Percentiles rank a stretch among this genome's conserved stretches.
Evolutionary conservation across 768 basidiomycete genomes (phyloP).

Genomic region (Podaxis rugospora): DNA sequence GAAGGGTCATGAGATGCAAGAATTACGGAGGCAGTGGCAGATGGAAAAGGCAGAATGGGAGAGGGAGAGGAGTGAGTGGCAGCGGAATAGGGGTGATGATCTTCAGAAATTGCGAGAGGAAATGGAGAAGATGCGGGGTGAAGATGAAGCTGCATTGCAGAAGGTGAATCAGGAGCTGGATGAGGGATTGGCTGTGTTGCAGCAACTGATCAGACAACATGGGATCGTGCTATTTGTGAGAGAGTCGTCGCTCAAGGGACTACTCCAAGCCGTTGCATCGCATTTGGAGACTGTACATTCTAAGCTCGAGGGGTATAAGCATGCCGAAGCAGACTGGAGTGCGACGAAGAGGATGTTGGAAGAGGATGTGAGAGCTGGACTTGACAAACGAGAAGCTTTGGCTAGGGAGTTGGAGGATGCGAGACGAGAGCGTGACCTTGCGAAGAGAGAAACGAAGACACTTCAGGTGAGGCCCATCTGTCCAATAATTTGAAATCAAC

Average conservation of each 20-base stretch:
- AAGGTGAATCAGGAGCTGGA: constrained; percentile 46
- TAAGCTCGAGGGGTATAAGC: constrained; percentile 37
- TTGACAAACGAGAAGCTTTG: constrained; percentile 44
- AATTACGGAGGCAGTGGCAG: constrained; percentile 35
- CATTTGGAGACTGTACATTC: constrained; percentile 48
- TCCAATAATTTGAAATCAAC: not conserved
- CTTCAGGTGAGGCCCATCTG: constrained; percentile 26
- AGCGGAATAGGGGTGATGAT: constrained; percentile 46
- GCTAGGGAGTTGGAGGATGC: constrained; percentile 51
- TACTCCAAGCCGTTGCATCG: constrained; percentile 42
- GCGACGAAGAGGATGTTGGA: constrained; percentile 38
- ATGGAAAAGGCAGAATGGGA: constrained; percentile 47
- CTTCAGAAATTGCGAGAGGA: constrained; percentile 39
- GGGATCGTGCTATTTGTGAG: constrained; percentile 50
- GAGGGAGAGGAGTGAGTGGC: constrained; percentile 40
- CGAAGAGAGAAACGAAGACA: constrained; percentile 33
- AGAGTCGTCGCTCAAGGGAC: constrained; percentile 44
- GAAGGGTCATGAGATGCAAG: constrained; percentile 33
- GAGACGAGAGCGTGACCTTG: constrained; percentile 47
- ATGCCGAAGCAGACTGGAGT: constrained; percentile 47
- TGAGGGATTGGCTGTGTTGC: constrained; percentile 42
- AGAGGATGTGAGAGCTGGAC: constrained; percentile 41
- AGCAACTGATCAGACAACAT: constrained; percentile 50
- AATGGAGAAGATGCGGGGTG: constrained; percentile 39
- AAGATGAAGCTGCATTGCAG: constrained; percentile 31